These are phyloP conservation scores for Monosporascus sp. DNA, from an alignment of 2,329 filamentous ascomycete genomes.

Conservation along the genomic window DNA sequence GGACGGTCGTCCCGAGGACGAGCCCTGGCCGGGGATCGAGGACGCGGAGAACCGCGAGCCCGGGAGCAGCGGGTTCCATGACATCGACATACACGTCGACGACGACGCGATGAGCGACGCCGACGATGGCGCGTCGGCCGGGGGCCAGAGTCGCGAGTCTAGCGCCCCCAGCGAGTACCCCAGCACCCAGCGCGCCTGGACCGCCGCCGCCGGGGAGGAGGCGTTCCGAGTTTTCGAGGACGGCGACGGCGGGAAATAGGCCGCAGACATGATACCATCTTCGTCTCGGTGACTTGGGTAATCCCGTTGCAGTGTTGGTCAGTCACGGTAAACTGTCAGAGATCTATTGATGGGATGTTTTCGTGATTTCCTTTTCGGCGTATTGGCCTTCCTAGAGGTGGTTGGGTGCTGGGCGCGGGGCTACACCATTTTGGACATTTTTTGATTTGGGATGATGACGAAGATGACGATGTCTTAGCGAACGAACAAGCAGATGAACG, in stretches of 20 bases:
- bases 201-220: constrained; percentile 10
- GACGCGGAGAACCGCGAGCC: constrained; percentile 51
- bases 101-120: constrained; percentile 22
- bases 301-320: too few species aligned
- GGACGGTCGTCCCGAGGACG: constrained; percentile 42
- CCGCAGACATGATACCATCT: too few species aligned
- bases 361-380: too few species aligned
- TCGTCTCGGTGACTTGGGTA: too few species aligned
- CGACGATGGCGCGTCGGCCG: constrained; percentile 1
- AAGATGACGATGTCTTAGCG: background rate
- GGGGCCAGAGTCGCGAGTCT: constrained; percentile 14
- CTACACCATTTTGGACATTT: background rate
- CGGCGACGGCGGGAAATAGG: constrained; percentile 5
- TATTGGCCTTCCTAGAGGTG: background rate
- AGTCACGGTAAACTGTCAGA: too few species aligned
- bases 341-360: too few species aligned
- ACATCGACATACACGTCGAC: constrained; percentile 19
- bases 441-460: background rate
- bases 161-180: constrained; percentile 27
- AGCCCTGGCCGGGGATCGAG: constrained; percentile 53
- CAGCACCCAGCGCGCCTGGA: constrained; percentile 21
- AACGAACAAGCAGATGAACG: background rate
- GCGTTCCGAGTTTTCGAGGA: constrained; percentile 14
- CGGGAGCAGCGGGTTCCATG: constrained; percentile 1
- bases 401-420: background rate